Evolutionary conservation across 140 eudicot species (phyloP), one percentile per base, ranked within the genome.

Genomic region (Stevia rebaudiana): DNA sequence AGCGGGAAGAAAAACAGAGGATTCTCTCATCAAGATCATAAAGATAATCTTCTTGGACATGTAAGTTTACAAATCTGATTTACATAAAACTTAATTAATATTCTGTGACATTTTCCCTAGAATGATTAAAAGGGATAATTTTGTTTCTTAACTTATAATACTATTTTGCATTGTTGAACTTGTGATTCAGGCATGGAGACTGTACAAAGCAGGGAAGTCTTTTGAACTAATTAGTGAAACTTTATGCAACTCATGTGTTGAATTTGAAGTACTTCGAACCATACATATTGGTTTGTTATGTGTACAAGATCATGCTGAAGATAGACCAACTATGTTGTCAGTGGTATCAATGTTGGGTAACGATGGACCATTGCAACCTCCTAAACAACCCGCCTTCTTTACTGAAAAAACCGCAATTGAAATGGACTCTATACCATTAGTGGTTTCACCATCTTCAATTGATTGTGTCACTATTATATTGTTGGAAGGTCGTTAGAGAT

Each of bases 1-100:
- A 74, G 75, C 15, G 85, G 79, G 31, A 72, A 67, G 75, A 76
- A 67, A 64, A 81, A 73, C 54, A 63, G 80, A 63, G 73, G 53
- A 22, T 81, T 81, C 46, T 17, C 13, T 44, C 82, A 76, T 69
- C 67, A 64, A 15, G 69, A 48, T 52, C 82, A 81, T 42, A 62
- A 59, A 37, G 79, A 42, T 8, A 80, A 76, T 60, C 85, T 80
- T 67, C 69, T 76, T 31, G 85, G 85, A 9, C 85, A 80, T 76
- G 85, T 76, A 18, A 48, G 54, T 48, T 48, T 18, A 21, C 13
- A 4, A 48, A 48, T 48, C 13, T 7, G 28, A 11, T 17, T 48
- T 48, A 21, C 54, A 0, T n/a, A n/a, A n/a, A n/a, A n/a, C n/a
- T n/a, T n/a, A n/a, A n/a, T n/a, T n/a, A n/a, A n/a, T n/a, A n/a